These are phyloP conservation scores for Mycena epipterygia DNA, from an alignment of 768 basidiomycete species.

Conservation along the genomic window DNA sequence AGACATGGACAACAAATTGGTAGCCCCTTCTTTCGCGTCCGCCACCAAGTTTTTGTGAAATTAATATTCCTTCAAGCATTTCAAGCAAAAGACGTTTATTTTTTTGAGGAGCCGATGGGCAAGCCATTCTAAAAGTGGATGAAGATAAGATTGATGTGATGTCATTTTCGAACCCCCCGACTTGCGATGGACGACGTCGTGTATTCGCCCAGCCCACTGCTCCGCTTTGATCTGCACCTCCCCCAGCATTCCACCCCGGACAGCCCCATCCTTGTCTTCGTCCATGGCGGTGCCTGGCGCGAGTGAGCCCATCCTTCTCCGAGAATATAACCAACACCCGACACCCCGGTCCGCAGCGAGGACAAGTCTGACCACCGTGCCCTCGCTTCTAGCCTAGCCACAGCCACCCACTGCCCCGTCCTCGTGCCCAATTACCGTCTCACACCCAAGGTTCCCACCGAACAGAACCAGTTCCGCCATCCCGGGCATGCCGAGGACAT, in stretches of 20 bases:
- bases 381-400: slow-evolving; percentile 51
- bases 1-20: too few relatives aligned
- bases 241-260: slow-evolving; percentile 36
- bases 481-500: slow-evolving; percentile 80
- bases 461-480: slow-evolving; percentile 63
- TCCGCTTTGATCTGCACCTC: slow-evolving; percentile 71
- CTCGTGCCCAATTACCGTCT: slow-evolving; percentile 86
- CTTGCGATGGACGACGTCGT: neutral
- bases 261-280: slow-evolving; percentile 64
- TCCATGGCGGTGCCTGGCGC: slow-evolving; percentile 91
- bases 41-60: too few relatives aligned
- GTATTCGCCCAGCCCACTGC: slow-evolving; percentile 28
- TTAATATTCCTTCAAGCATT: too few relatives aligned
- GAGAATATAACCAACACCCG: slow-evolving; percentile 9
- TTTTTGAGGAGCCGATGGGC: too few relatives aligned
- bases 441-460: slow-evolving; percentile 59
- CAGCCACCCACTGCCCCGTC: slow-evolving; percentile 66
- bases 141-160: too few relatives aligned
- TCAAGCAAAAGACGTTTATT: too few relatives aligned
- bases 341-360: slow-evolving; percentile 67
- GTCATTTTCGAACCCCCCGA: too few relatives aligned
- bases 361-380: slow-evolving; percentile 72
- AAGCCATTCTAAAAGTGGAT: too few relatives aligned
- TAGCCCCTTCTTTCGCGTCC: too few relatives aligned
- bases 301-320: slow-evolving; percentile 60